Evolutionary conservation across 1,284 basidiomycete species (phyloP), one percentile per base, ranked within the genome.

Genomic region (Ganoderma sinense): DNA sequence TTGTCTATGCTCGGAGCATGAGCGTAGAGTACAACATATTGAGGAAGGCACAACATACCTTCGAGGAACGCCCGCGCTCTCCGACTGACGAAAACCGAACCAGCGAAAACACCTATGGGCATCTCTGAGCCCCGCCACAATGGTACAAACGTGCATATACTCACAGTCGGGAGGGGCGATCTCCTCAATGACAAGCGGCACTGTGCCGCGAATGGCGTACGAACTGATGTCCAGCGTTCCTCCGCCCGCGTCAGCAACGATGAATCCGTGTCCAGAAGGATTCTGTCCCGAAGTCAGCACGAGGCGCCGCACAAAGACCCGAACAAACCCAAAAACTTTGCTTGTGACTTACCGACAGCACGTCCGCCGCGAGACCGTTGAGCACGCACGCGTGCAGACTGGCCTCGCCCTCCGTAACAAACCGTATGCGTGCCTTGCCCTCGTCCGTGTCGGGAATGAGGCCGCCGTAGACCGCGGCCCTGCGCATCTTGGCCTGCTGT

Each of bases 351-450:
- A 93, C 92, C 67, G 88, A 89, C 72, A 93, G 85, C 29, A 93
- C 90, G 75, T 94, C 92, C 3, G 87, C 88, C 11, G 91, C 91
- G 2, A 93, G 84, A 1, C 91, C 92, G 75, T 88, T 93, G 73
- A 92, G 80, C 5, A 93, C 89, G 79, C 91, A 94, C 0, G 91
- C 89, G 76, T 94, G 92, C 75, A 94, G 81, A 83, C 91, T 93
- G 0, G 92, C 92, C 80, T 94, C 92, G 64, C 92, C 92, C 77
- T 94, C 93, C 1, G 91, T 93, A 48, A 94, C 92, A 73, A 94
- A 93, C 40, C 90, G 83, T 73, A 94, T 91, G 64, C 90, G 83
- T 0, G 91, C 86, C 71, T 88, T 88, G 4, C 90, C 91, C 67
- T 88, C 89, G 74, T 90, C 89, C 1, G 89, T 91, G 77, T 93